Evolutionary conservation across 495 filamentous ascomycete genomes (phyloP).

Genomic region (Xylaria sp.): DNA sequence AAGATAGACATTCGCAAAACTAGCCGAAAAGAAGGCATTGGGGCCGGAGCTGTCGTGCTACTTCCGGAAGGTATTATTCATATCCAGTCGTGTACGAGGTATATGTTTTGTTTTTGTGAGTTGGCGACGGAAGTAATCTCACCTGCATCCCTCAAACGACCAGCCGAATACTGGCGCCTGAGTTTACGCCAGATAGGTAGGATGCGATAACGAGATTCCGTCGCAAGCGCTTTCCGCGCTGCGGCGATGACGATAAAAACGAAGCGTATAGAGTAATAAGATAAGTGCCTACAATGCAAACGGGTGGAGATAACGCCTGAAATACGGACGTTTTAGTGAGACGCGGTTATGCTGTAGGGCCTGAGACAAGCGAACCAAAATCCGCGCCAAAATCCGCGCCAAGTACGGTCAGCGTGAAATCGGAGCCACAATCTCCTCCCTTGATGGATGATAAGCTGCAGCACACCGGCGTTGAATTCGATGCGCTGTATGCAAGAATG

Average conservation of each 20-base stretch:
- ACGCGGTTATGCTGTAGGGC: neutral
- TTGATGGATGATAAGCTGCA: constrained; percentile 16
- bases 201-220: neutral
- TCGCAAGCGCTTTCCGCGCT: neutral
- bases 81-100: constrained; percentile 1
- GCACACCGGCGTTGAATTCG: neutral
- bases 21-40: neutral
- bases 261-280: neutral
- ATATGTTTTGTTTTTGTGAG: neutral
- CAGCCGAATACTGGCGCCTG: neutral
- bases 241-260: neutral
- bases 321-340: neutral
- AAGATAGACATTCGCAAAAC: neutral
- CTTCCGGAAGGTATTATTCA: neutral
- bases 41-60: neutral
- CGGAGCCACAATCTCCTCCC: neutral
- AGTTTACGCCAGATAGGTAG: neutral
- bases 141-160: constrained; percentile 12
- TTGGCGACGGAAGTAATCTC: constrained; percentile 6
- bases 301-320: neutral
- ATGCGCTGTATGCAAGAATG: constrained; percentile 19
- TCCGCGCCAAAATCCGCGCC: neutral
- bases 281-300: neutral
- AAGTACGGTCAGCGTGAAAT: constrained; percentile 17
- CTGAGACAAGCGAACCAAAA: constrained; percentile 7